Base-by-base conservation (phyloP, 306 rosid species). In the Casuarina equisetifolia region DNA sequence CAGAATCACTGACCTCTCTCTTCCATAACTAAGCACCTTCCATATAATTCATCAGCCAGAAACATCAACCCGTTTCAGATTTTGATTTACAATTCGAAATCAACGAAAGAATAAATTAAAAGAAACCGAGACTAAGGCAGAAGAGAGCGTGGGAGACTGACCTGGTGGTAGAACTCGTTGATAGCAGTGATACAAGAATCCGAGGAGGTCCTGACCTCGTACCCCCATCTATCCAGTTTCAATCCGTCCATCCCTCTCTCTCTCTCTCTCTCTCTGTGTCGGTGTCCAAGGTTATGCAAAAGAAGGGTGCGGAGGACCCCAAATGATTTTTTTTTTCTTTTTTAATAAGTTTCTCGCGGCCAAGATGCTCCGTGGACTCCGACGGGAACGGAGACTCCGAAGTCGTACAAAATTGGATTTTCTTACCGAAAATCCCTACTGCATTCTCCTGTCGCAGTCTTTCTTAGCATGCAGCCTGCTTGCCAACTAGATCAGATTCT, bases 121-220 rank as follows among this genome's bases (percentile, higher is more conserved):
- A 68, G n/a, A 77, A 45, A 50, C 32, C 3, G 5, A 58, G 44
- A 40, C 50, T 17, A 3, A 42, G 6, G 25, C 20, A 36, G 36
- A 2, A 6, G 10, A 81, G 9, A 64, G 38, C 9, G 57, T 3
- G 35, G 20, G 42, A 43, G 25, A 62, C 53, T 77, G n/a, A 90
- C 98, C 97, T 92, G 93, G 58, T 85, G 69, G 58, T 92, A 95
- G 79, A 83, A 92, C 51, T 80, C 85, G 79, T 95, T 87, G 79
- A 95, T 91, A 79, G 93, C 84, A 58, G 93, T 84, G 54, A 95
- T 72, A 84, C 98, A 95, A 38, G 82, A 75, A 7, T 92, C 90
- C 36, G 98, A 95, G 3, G 86, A 86, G 19, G 96, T 92, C 77
- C 76, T 73, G 32, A 95, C 83, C 76, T 85, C 86, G 78, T 92